phyloP scores from a whole-genome alignment of 148 eudicot genomes.

The Cornus suecica region DNA sequence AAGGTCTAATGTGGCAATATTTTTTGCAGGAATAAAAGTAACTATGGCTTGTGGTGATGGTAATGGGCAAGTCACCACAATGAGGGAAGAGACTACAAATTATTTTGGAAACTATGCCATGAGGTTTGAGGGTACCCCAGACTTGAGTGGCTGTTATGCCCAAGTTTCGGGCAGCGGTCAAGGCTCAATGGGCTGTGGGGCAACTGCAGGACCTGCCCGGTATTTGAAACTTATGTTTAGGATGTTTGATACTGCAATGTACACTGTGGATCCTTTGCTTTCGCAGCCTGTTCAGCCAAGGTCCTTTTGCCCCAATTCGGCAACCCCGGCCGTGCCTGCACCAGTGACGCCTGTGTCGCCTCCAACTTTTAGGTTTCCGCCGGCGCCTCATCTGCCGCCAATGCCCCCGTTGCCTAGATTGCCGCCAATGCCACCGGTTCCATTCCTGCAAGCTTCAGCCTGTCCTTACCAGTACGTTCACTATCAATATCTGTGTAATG shows the following conservation, averaged over 20 bases:
- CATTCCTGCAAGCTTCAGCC: slow-evolving; percentile 62
- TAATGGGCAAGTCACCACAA: slow-evolving; percentile 35
- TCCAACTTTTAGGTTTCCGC: slow-evolving; percentile 20
- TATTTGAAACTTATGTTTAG: slow-evolving; percentile 46
- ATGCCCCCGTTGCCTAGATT: slow-evolving; percentile 24
- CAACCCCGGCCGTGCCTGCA: slow-evolving; percentile 11
- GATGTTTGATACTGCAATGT: slow-evolving; percentile 67
- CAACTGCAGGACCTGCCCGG: slow-evolving; percentile 58
- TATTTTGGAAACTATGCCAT: slow-evolving; percentile 61
- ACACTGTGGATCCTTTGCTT: slow-evolving; percentile 60
- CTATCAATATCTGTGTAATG: neutral
- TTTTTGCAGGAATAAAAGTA: slow-evolving; percentile 55
- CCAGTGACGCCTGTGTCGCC: slow-evolving; percentile 30
- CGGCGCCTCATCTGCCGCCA: slow-evolving; percentile 24
- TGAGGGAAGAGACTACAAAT: slow-evolving; percentile 60
- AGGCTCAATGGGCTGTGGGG: slow-evolving; percentile 41
- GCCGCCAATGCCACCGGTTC: slow-evolving; percentile 57
- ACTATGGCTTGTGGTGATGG: slow-evolving; percentile 57
- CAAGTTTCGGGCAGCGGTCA: slow-evolving; percentile 36
- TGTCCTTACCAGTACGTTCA: slow-evolving; percentile 64
- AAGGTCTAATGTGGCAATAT: too few relatives aligned
- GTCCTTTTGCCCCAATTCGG: slow-evolving; percentile 52
- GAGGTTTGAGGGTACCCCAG: slow-evolving; percentile 66
- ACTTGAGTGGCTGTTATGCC: slow-evolving; percentile 49
- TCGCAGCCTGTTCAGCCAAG: slow-evolving; percentile 77